Base-by-base conservation (phyloP, 768 basidiomycete species). In the Cyclocybe cylindracea region DNA sequence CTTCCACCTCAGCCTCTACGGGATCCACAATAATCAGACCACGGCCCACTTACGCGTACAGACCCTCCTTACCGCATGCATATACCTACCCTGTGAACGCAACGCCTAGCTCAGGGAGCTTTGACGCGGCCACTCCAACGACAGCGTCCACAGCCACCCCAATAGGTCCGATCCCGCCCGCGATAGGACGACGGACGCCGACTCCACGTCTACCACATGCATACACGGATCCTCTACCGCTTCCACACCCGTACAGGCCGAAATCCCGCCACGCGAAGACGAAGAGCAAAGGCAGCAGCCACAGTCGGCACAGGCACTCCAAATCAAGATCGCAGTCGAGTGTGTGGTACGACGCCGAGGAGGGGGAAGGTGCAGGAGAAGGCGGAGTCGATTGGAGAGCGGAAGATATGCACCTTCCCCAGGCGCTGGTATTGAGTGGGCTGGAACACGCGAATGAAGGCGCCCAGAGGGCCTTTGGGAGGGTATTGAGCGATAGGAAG, bases 391-490 rank as follows among this genome's bases (percentile, higher is more conserved):
- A n/a, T 41, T 51, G 8, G 51, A 44, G 29, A 43, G 24, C 24
- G 24, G 24, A 39, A 19, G 44, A 49, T 14, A 55, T 69, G 16
- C 60, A 75, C 51, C 59, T 74, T 69, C 86, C 89, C 1, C 72
- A 75, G 44, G 88, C 81, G 2, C 67, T 91, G 2, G 85, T 91
- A 3, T 64, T 89, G 6, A 81, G 87, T 2, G 86, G 87, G 0
- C 75, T 92, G n/a, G 89, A 91, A 61, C 67, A 84, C 60, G 77
- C 83, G 1, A 72, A 68, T 42, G 50, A 76, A 10, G 62, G 76
- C 1, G 79, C 79, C 5, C 90, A 91, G 59, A 72, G 83, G 33
- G 75, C 84, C 2, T 67, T 91, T 29, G 65, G 79, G 2, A 70
- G 70, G 35, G 80, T 80, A 1, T 66, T 91, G 39, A 58, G 71